These are phyloP conservation scores for Globisporangium irregulare DNA, from an alignment of 352 stramenopile species.

Conservation along the genomic window DNA sequence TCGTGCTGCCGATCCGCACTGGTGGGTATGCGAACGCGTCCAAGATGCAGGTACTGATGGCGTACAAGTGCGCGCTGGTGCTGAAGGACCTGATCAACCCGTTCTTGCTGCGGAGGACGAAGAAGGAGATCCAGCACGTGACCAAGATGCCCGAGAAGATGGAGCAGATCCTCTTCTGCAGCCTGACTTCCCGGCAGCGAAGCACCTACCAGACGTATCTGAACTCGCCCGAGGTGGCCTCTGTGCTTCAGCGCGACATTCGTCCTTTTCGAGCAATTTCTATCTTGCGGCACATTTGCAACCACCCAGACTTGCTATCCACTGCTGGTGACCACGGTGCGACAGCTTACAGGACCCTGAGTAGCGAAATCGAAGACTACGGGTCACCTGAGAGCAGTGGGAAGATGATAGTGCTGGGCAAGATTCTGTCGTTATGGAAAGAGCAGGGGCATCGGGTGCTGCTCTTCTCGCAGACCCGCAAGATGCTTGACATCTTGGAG, in stretches of 20 bases:
- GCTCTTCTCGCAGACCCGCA: slow-evolving; percentile 96
- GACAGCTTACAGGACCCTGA: not conserved
- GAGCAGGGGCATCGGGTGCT: slow-evolving; percentile 95
- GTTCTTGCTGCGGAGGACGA: slow-evolving; percentile 94
- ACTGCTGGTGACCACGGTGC: slow-evolving; percentile 30
- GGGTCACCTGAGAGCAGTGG: slow-evolving; percentile 79
- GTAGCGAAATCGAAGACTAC: slow-evolving; percentile 25
- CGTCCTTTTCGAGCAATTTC: slow-evolving; percentile 91
- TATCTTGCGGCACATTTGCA: slow-evolving; percentile 98
- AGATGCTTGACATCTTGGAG: slow-evolving; percentile 98
- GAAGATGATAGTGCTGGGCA: slow-evolving; percentile 96
- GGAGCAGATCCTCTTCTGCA: slow-evolving; percentile 98
- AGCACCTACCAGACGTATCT: slow-evolving; percentile 92
- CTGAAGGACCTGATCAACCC: slow-evolving; percentile 96
- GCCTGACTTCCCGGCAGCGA: slow-evolving; percentile 87
- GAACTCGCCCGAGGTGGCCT: slow-evolving; percentile 89
- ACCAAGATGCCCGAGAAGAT: slow-evolving; percentile 95
- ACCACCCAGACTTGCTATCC: slow-evolving; percentile 94
- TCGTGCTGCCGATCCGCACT: slow-evolving; percentile 95
- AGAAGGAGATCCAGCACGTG: slow-evolving; percentile 93
- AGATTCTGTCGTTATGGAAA: slow-evolving; percentile 95
- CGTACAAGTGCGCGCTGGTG: slow-evolving; percentile 95
- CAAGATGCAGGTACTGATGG: slow-evolving; percentile 95
- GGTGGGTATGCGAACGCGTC: slow-evolving; percentile 92
- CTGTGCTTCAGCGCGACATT: slow-evolving; percentile 80